Conservation (phyloP, 441 rosid genomes). For the Arabidopsis lyrata region DNA sequence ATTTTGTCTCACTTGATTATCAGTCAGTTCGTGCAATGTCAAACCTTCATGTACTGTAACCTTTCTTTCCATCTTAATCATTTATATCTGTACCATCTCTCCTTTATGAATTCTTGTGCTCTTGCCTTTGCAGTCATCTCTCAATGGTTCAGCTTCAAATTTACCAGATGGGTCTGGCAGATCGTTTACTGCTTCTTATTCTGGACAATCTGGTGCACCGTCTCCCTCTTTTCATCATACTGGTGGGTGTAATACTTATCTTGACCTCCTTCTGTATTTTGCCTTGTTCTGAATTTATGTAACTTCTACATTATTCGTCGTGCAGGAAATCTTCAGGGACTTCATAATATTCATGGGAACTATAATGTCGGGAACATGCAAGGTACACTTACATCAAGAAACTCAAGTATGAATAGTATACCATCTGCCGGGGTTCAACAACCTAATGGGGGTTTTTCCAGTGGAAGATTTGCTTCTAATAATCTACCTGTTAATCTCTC, state of each 20-base stretch:
- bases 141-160: constrained; percentile 87
- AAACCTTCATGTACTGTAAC: constrained; percentile 81
- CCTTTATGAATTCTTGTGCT: constrained; percentile 2
- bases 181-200: constrained; percentile 79
- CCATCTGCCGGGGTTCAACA: constrained; percentile 94
- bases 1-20: constrained; percentile 61
- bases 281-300: constrained; percentile 13
- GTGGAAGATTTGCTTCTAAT: constrained; percentile 86
- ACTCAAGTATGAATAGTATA: constrained; percentile 70
- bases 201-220: constrained; percentile 93
- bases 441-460: constrained; percentile 82
- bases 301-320: constrained; percentile 25
- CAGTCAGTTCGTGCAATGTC: constrained; percentile 79
- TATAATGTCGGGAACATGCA: constrained; percentile 90
- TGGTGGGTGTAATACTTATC: constrained; percentile 56
- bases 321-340: constrained; percentile 86
- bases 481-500: constrained; percentile 90
- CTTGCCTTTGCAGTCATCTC: constrained; percentile 73
- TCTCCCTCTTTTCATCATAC: constrained; percentile 84
- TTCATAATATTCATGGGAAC: constrained; percentile 90
- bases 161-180: constrained; percentile 84
- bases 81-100: not conserved
- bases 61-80: not conserved
- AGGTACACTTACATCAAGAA: constrained; percentile 87
- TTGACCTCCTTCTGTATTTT: constrained; percentile 37